Percentiles rank a stretch among this genome's conserved stretches.
phyloP scores from a whole-genome alignment of 345 rosid species.

The Garcia nutans region DNA sequence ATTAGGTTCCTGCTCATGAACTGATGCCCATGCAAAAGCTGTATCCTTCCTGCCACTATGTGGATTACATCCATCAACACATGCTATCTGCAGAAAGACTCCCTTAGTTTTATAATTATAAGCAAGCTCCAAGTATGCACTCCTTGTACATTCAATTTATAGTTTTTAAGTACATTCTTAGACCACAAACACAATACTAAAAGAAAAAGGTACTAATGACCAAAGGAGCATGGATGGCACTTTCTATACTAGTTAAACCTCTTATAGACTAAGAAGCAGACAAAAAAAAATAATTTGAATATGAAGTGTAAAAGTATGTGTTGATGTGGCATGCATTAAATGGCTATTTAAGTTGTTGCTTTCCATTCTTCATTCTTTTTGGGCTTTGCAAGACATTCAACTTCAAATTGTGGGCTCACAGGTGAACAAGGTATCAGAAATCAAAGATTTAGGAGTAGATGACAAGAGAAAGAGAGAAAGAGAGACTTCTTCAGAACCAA shows the following conservation, averaged over 20 bases:
- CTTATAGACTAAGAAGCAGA: background rate
- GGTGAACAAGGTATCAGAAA: background rate
- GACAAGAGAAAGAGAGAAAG: background rate
- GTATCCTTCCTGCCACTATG: slow-evolving; percentile 52
- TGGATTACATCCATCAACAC: slow-evolving; percentile 61
- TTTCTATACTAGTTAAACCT: background rate
- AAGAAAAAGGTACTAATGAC: too few relatives aligned
- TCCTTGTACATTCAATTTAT: background rate
- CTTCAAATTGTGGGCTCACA: background rate
- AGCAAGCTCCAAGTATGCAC: background rate
- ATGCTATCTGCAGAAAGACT: slow-evolving; percentile 54
- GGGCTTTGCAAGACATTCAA: background rate
- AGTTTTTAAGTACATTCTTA: background rate
- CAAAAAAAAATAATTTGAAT: background rate
- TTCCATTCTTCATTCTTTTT: background rate
- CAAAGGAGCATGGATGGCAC: background rate
- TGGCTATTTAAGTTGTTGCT: background rate
- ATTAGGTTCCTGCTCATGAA: slow-evolving; percentile 41
- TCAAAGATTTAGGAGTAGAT: background rate
- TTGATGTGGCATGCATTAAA: background rate
- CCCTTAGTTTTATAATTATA: background rate
- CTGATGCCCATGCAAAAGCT: slow-evolving; percentile 77
- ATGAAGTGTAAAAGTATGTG: background rate
- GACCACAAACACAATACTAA: too few relatives aligned
- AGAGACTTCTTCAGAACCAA: too few relatives aligned